Evolutionary conservation across 441 rosid species (phyloP), one percentile per base, ranked within the genome.

Genomic region (Biscutella laevigata): DNA sequence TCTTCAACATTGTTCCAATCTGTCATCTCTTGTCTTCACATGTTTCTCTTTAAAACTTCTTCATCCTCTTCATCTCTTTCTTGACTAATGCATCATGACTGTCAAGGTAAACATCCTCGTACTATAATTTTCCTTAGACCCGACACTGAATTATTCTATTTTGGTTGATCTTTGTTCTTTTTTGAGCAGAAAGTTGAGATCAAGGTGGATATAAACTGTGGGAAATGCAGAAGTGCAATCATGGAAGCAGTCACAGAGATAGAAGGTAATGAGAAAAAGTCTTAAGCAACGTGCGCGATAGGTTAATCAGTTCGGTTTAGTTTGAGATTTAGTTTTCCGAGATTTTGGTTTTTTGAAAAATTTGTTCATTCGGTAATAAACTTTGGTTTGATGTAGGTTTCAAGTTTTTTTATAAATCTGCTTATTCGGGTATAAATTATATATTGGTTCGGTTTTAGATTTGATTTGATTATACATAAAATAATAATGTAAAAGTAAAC

Each of bases 171-270:
- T 38, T 45, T 35, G 12, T 51, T 8, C 6, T 0, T 57, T 33
- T 43, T 25, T 65, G 49, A 15, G 32, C 47, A 65, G 70, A 59
- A 51, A 24, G 60, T 65, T 52, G 64, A 42, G 36, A 35, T 65
- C 60, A 28, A 36, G 37, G 70, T 65, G 30, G 37, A 58, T 24
- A 51, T 65, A 37, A 65, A 65, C 26, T 65, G 70, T 24, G 60
- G 49, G 10, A 65, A 58, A 58, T 65, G 65, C 24, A 65, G 58
- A 9, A 58, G 49, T 37, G 30, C 32, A 24, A 65, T 65, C 60
- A 16, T 65, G 65, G 65, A 65, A 51, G 42, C 70, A 43, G 70
- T 58, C 59, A 65, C 70, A 6, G 55, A 43, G 30, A 43, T 65
- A 35, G 55, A 65, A 65, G 70, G 70, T 58, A 44, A 16, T 41